phyloP scores from a whole-genome alignment of 257 asterid species.

The Lycium ferocissimum region DNA sequence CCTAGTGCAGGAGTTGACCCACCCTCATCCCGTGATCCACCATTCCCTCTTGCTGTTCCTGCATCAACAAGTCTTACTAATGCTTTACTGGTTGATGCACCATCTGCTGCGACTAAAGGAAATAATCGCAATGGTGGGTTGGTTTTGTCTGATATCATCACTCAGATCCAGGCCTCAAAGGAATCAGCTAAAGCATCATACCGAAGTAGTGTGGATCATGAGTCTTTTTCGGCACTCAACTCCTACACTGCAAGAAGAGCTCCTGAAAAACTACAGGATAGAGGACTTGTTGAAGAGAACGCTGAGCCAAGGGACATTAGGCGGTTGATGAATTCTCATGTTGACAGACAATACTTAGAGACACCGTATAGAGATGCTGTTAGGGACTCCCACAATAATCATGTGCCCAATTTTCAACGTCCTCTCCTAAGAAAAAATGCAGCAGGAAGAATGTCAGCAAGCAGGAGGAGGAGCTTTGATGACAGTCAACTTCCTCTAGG shows the following conservation, averaged over 20 bases:
- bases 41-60: slow-evolving; percentile 95
- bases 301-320: slow-evolving; percentile 73
- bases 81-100: slow-evolving; percentile 54
- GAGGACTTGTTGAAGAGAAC: slow-evolving; percentile 71
- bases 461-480: slow-evolving; percentile 95
- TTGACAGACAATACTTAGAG: slow-evolving; percentile 72
- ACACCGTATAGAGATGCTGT: slow-evolving; percentile 68
- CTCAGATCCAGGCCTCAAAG: slow-evolving; percentile 95
- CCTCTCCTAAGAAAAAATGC: slow-evolving; percentile 88
- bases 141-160: slow-evolving; percentile 85
- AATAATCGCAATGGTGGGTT: slow-evolving; percentile 84
- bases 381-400: slow-evolving; percentile 69
- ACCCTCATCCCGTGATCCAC: slow-evolving; percentile 99
- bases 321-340: slow-evolving; percentile 62
- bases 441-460: slow-evolving; percentile 82
- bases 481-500: slow-evolving; percentile 82
- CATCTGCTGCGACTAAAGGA: slow-evolving; percentile 67
- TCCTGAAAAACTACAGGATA: slow-evolving; percentile 74
- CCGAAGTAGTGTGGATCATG: slow-evolving; percentile 64
- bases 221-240: slow-evolving; percentile 58
- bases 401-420: slow-evolving; percentile 91
- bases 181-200: slow-evolving; percentile 76
- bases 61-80: slow-evolving; percentile 75
- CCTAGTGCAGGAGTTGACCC: slow-evolving; percentile 99
- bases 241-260: slow-evolving; percentile 77